A percentile compares a stretch with the other conserved stretches of the same genome.
Conservation (phyloP, 208 protist genomes). For the Strigomonas oncopelti region DNA sequence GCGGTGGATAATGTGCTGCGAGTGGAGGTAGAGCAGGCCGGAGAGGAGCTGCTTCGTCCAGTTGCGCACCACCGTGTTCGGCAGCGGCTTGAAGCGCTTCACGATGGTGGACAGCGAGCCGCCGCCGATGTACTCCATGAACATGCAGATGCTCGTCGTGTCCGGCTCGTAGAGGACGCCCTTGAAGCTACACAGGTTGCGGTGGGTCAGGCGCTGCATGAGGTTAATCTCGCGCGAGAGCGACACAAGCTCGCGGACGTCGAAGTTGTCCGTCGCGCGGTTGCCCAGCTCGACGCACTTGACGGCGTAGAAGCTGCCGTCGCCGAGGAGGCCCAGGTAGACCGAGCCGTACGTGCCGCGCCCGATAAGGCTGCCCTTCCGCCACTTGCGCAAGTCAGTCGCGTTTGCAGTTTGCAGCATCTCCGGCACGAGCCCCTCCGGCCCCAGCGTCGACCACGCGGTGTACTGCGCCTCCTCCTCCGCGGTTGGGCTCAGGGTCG, state of each 20-base stretch:
- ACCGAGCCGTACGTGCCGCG: constrained; percentile 88
- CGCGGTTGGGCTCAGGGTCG: constrained; percentile 43
- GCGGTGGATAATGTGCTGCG: constrained; percentile 89
- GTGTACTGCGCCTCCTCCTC: constrained; percentile 82
- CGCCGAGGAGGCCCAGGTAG: constrained; percentile 81
- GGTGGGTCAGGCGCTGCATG: constrained; percentile 86
- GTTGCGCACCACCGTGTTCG: constrained; percentile 70
- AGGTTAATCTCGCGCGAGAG: constrained; percentile 90
- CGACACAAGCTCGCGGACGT: constrained; percentile 72
- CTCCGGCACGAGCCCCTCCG: constrained; percentile 74
- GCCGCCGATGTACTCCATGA: constrained; percentile 92
- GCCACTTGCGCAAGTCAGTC: constrained; percentile 59
- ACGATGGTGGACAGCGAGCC: constrained; percentile 80
- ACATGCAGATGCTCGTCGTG: constrained; percentile 77
- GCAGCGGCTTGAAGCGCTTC: constrained; percentile 85
- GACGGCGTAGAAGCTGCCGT: constrained; percentile 84
- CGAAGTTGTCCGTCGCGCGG: constrained; percentile 48
- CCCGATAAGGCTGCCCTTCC: constrained; percentile 80
- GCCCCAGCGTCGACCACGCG: constrained; percentile 62
- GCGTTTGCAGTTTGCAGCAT: constrained; percentile 86
- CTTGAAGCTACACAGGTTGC: constrained; percentile 89
- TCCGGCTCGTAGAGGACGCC: constrained; percentile 71
- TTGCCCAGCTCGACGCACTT: constrained; percentile 81
- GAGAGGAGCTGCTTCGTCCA: constrained; percentile 86
- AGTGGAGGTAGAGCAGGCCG: constrained; percentile 85